Base-by-base conservation (phyloP, 179 eudicot species). In the Silene vulgaris region DNA sequence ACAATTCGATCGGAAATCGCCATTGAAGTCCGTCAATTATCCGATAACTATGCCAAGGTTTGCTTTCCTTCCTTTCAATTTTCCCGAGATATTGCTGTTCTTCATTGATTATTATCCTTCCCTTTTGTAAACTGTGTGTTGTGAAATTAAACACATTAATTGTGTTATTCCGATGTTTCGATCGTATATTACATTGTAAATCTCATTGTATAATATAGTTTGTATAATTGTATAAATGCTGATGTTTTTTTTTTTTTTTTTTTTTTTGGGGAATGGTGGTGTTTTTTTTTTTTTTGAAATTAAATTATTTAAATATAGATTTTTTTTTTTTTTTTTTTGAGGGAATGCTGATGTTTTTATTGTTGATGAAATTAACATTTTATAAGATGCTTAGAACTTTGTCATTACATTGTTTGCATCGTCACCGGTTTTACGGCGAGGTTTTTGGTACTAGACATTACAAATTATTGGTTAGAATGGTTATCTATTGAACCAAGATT, bases 1-100 rank as follows among this genome's bases (percentile, higher is more conserved):
- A 89, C 95, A 1, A 89, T 92, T 72, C 82, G 97, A 87, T 86
- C 89, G 37, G 98, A 93, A 80, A 91, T 93, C 73, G 98, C 96
- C 28, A 74, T 82, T 65, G 91, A 91, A 86, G 95, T 91, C 62
- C 81, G 83, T 57, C 65, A 74, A 26, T 91, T 93, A 52, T 90
- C 93, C 61, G 70, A 91, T 19, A 87, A 81, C 13, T 86, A 86
- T 74, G 84, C 82, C 84, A 91, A 85, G 88, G 98, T 93, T 19
- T 52, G 13, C 17, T 9, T 14, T 12, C 12, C 20, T 17, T 48
- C 23, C 1, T 40, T 0, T 13, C 54, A 3, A 29, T 14, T 56
- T 2, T 21, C 59, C 4, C 30, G 20, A 4, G 3, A 21, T 29
- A 2, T 20, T 30, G 3, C 5, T 65, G n/a, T 3, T 65, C 16